Evolutionary conservation across 1,284 basidiomycete genomes (phyloP), one percentile per base, ranked within the genome.

Genomic region (Cryptococcus maquisensis): DNA sequence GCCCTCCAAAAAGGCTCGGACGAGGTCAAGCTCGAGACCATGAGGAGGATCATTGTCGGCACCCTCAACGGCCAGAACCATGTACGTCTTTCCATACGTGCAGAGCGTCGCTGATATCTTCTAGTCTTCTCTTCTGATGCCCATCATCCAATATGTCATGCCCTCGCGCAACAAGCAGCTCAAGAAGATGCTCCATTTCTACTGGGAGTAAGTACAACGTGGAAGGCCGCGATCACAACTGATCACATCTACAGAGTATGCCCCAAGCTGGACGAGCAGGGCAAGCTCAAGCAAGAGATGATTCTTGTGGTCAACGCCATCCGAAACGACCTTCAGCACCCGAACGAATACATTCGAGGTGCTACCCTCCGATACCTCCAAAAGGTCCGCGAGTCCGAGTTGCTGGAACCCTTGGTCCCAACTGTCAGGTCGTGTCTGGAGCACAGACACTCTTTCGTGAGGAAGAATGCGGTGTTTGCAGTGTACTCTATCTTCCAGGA

Each of bases 271-370:
- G 96, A 98, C 67, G 94, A 98, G 62, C 86, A 85, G 62, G 96
- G 96, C 53, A 98, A 98, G 79, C 79, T 98, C 67, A 98, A 97
- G 82, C 96, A 98, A 78, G 96, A 98, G 80, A 98, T 98, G 96
- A 98, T 98, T 69, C 83, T 99, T 46, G 95, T 98, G 45, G 94
- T 95, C 68, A 98, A 98, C 71, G 94, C 94, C 47, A 92, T 98
- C 73, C 88, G 94, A 60, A 98, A 98, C 77, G 95, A 98, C 79
- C 83, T 98, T 53, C 95, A 98, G 89, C 96, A 98, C 72, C 94
- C 96, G 6, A 98, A 99, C 74, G 96, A 99, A 80, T 99, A 98
- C 78, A 98, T 98, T 66, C 90, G 96, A 39, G 96, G 96, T 49
- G 92, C 92, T 37, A 97, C 93, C 8, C 84, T 99, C 36, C 88